Percentiles rank a stretch among this genome's conserved stretches.
Evolutionary conservation across 805 yeast genomes (phyloP).

Genomic region (Metschnikowia drakensbergensis): DNA sequence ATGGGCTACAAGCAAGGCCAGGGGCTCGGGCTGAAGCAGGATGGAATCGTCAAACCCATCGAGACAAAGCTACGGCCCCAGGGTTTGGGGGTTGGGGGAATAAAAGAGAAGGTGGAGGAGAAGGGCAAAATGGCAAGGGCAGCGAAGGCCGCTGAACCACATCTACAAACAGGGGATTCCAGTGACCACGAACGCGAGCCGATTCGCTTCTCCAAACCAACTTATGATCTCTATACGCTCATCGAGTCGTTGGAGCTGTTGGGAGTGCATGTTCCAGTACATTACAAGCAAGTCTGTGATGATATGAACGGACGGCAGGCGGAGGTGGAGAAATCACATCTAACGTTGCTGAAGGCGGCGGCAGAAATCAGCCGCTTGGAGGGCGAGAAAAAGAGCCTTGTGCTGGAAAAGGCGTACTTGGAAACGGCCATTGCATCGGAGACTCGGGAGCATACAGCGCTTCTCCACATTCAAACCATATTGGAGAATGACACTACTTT

Average conservation of each 20-base stretch:
- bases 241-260: slow-evolving; percentile 33
- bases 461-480: background rate
- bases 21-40: slow-evolving; percentile 73
- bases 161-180: background rate
- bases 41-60: slow-evolving; percentile 80
- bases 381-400: slow-evolving; percentile 2
- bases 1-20: slow-evolving; percentile 88
- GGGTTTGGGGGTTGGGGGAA: slow-evolving; percentile 73
- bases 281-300: slow-evolving; percentile 34
- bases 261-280: slow-evolving; percentile 34
- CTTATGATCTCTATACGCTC: slow-evolving; percentile 29
- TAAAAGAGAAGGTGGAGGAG: slow-evolving; percentile 30
- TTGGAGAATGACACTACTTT: background rate
- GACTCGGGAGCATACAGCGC: background rate
- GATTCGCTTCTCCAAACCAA: slow-evolving; percentile 9
- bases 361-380: slow-evolving; percentile 16
- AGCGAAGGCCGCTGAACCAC: background rate
- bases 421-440: slow-evolving; percentile 4
- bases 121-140: background rate
- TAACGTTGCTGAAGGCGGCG: slow-evolving; percentile 15
- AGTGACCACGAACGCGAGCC: background rate
- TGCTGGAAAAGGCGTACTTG: slow-evolving; percentile 6
- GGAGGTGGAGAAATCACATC: slow-evolving; percentile 14
- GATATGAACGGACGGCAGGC: slow-evolving; percentile 5
- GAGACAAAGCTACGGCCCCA: slow-evolving; percentile 63